These are phyloP conservation scores for Diplocarpon rosae DNA, from an alignment of 2,329 filamentous ascomycete genomes.

Conservation along the genomic window DNA sequence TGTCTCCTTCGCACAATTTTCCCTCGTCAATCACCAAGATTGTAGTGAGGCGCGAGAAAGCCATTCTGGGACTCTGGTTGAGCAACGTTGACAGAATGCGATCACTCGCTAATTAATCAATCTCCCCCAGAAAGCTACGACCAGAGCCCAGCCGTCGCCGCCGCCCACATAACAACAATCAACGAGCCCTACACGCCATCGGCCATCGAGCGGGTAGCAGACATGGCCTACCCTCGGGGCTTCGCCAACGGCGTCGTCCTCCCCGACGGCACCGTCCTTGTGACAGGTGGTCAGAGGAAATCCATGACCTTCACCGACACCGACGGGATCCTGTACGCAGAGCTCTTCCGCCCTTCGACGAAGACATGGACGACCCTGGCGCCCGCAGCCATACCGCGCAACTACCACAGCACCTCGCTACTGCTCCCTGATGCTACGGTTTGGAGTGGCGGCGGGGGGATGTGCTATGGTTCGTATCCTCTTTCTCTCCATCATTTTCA, in stretches of 20 bases:
- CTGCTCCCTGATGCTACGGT: constrained; percentile 40
- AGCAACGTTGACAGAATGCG: too few species aligned
- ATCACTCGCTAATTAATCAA: too few species aligned
- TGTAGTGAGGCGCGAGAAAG: too few species aligned
- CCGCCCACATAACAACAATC: constrained; percentile 41
- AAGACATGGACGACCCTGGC: constrained; percentile 28
- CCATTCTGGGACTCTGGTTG: too few species aligned
- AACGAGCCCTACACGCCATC: constrained; percentile 21
- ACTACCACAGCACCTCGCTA: constrained; percentile 39
- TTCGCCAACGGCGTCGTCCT: constrained; percentile 38
- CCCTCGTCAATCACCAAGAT: constrained; percentile 7
- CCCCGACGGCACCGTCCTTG: constrained; percentile 37
- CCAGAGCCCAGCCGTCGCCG: constrained; percentile 22
- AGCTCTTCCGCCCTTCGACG: constrained; percentile 35
- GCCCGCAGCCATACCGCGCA: not conserved
- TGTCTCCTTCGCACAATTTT: constrained; percentile 33
- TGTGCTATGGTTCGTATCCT: constrained; percentile 19
- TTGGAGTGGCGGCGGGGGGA: constrained; percentile 39
- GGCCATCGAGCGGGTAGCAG: constrained; percentile 26
- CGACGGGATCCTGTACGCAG: constrained; percentile 32
- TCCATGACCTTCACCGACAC: constrained; percentile 35
- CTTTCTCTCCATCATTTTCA: too few species aligned
- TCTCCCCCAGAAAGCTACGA: too few species aligned
- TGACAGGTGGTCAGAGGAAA: constrained; percentile 36
- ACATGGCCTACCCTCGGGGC: constrained; percentile 31